Evolutionary conservation across 2,329 filamentous ascomycete species (phyloP), one percentile per base, ranked within the genome.

Genomic region (Tolypocladium paradoxum): DNA sequence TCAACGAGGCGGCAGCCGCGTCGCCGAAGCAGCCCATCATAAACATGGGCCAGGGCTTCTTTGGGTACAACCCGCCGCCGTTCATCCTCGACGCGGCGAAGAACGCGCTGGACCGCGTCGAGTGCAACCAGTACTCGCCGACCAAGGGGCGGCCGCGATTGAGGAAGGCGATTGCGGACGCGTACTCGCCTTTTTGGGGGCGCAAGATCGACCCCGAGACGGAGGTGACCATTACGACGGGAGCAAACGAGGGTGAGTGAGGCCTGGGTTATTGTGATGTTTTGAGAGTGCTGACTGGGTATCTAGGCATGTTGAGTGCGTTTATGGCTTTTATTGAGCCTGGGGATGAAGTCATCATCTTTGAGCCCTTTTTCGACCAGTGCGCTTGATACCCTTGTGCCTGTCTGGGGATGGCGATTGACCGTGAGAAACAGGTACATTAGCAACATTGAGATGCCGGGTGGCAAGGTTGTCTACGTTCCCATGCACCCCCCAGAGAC

Each of bases 351-450:
- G 93, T 96, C 59, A 96, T 99, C 60, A 81, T 99, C 53, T 96
- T 99, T 68, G 93, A 99, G 74, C 93, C 93, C 12, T 99, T 96
- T 73, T 99, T 97, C 68, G 93, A 99, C 71, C 93, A 99, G 84
- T 88, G 50, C 54, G 65, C 60, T 4, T 7, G n/a, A 12, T 8
- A 18, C 5, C 16, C 9, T 1, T 24, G 18, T 33, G 16, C 4
- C 7, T 18, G 11, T 20, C 6, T 37, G 8, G 31, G 48, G 16
- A 14, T 33, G 38, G 2, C 14, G 6, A 2, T 24, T 33, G 6
- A 43, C 8, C 14, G 43, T 58, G 20, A 14, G 20, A 22, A 18
- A 34, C 40, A 69, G 67, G 54, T 69, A 97, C 69, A 95, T 99
- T 60, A 90, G 86, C 76, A 99, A 99, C 72, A 97, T 99, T 58